A percentile compares a stretch with the other conserved stretches of the same genome.
Evolutionary conservation across 2,329 filamentous ascomycete species (phyloP).

Genomic region (Fusarium heterosporum): DNA sequence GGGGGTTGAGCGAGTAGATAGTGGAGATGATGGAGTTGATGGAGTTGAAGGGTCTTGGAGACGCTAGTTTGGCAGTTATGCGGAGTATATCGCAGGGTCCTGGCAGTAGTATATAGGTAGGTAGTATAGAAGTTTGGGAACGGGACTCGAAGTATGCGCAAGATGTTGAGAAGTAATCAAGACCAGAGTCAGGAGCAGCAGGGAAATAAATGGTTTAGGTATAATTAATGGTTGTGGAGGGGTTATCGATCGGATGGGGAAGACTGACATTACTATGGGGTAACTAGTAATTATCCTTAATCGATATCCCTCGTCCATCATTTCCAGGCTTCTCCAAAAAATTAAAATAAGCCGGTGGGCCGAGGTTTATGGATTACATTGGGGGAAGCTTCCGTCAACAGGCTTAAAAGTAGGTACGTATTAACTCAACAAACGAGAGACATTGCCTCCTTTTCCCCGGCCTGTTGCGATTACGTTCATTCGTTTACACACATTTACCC

Average conservation of each 20-base stretch:
- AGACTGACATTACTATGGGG: conserved; percentile 29
- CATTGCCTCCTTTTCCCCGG: conserved; percentile 32
- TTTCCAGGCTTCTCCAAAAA: conserved; percentile 23
- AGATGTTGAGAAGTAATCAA: not conserved
- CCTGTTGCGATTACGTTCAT: conserved; percentile 18
- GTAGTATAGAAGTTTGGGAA: not conserved
- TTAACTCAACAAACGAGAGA: conserved; percentile 33
- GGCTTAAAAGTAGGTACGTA: conserved; percentile 22
- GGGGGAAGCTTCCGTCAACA: conserved; percentile 24
- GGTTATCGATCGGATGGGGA: conserved; percentile 41
- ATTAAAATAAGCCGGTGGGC: conserved; percentile 40
- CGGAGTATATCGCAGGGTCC: conserved; percentile 7
- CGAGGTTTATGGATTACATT: conserved; percentile 36
- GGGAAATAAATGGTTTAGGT: conserved; percentile 7
- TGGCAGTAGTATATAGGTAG: not conserved
- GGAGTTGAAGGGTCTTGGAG: conserved; percentile 27
- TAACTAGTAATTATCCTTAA: conserved; percentile 30
- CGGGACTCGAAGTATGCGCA: not conserved
- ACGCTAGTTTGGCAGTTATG: conserved; percentile 7
- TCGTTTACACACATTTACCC: not conserved
- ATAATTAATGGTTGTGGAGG: conserved; percentile 31
- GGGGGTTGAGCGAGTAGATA: conserved; percentile 13
- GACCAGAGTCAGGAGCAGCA: not conserved
- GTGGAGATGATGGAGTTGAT: conserved; percentile 32
- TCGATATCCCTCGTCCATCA: conserved; percentile 37